phyloP scores from a whole-genome alignment of 768 basidiomycete species.

The Boletus sensibilis region DNA sequence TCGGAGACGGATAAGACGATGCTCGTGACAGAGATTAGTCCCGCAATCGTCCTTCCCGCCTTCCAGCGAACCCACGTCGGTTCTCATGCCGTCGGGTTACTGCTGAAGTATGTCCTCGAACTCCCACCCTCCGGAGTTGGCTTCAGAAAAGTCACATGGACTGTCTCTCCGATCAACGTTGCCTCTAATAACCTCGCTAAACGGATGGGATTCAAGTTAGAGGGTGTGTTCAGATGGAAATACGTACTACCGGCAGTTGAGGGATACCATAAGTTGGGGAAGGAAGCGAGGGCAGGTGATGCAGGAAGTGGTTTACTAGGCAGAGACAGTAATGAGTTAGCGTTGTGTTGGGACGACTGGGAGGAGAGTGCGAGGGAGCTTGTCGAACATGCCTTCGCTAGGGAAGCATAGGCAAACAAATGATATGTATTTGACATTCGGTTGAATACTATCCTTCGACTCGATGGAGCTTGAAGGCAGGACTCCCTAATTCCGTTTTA shows the following conservation, averaged over 20 bases:
- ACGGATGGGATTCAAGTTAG: slow-evolving; percentile 47
- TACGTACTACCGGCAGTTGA: slow-evolving; percentile 31
- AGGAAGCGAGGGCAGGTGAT: slow-evolving; percentile 23
- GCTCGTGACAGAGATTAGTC: slow-evolving; percentile 34
- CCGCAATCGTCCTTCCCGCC: slow-evolving; percentile 33
- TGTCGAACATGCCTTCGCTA: slow-evolving; percentile 28
- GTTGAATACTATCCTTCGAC: too few species aligned
- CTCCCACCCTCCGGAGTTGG: slow-evolving; percentile 35
- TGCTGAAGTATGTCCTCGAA: slow-evolving; percentile 35
- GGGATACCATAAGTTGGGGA: slow-evolving; percentile 29
- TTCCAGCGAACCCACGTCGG: slow-evolving; percentile 45
- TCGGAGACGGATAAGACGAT: slow-evolving; percentile 16
- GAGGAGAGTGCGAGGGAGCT: slow-evolving; percentile 33
- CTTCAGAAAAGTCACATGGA: slow-evolving; percentile 50
- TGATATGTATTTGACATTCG: too few species aligned
- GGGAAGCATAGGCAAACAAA: background rate
- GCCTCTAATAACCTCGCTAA: slow-evolving; percentile 40
- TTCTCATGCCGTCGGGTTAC: slow-evolving; percentile 38
- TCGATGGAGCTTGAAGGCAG: too few species aligned
- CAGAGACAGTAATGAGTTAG: slow-evolving; percentile 34
- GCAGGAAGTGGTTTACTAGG: slow-evolving; percentile 24
- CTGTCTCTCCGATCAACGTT: slow-evolving; percentile 36
- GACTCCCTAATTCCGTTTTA: too few species aligned
- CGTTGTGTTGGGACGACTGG: slow-evolving; percentile 46
- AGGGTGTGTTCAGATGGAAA: slow-evolving; percentile 42